phyloP scores from a whole-genome alignment of 768 basidiomycete species.

The Serendipita sp. region DNA sequence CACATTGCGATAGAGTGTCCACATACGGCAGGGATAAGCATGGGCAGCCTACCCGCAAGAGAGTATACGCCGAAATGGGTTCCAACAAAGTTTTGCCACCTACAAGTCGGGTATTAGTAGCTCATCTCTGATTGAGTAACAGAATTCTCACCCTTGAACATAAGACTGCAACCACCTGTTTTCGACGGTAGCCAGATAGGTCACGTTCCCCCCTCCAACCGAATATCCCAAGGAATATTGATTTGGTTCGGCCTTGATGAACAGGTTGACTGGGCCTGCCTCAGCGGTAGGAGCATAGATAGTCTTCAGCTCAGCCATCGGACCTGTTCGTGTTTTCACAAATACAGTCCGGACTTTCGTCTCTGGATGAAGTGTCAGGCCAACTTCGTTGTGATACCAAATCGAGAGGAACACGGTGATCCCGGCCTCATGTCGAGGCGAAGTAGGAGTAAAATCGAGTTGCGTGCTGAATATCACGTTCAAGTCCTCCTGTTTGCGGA shows the following conservation, averaged over 20 bases:
- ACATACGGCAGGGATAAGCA: neutral
- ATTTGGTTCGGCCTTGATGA: constrained; percentile 2
- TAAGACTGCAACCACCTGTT: neutral
- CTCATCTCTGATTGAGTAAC: neutral
- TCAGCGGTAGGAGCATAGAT: neutral
- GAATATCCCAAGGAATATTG: neutral
- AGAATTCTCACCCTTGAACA: neutral
- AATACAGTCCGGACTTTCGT: neutral
- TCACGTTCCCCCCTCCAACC: neutral
- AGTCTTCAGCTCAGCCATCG: neutral
- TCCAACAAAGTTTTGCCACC: neutral
- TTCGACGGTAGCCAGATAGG: neutral
- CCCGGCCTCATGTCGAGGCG: neutral
- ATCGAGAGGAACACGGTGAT: neutral
- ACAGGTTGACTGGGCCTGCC: neutral
- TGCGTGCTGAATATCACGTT: neutral
- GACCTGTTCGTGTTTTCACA: neutral
- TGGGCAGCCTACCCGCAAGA: neutral
- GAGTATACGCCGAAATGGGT: neutral
- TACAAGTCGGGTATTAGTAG: neutral
- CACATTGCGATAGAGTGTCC: neutral
- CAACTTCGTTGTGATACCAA: neutral
- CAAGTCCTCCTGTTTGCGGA: neutral
- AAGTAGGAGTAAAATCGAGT: neutral
- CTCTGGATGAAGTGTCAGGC: neutral